Percentiles rank a stretch among this genome's conserved stretches.
These are phyloP conservation scores for Flueggea neowawraea DNA, from an alignment of 441 rosid species.

Conservation along the genomic window DNA sequence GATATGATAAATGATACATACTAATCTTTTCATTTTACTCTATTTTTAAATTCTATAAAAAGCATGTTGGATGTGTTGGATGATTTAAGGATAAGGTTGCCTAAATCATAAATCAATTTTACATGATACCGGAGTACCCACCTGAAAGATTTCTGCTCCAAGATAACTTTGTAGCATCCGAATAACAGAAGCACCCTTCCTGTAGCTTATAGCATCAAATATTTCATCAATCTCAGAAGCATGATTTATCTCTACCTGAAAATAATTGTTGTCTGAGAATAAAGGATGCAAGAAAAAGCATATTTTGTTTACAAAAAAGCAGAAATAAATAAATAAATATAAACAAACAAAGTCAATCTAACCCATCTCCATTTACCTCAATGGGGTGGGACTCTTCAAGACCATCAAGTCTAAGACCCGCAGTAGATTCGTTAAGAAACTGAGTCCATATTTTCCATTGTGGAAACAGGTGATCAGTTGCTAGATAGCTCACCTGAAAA, in stretches of 20 bases:
- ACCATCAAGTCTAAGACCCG: constrained; percentile 84
- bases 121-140: constrained; percentile 22
- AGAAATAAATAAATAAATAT: neutral
- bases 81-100: neutral
- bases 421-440: constrained; percentile 86
- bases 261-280: constrained; percentile 9
- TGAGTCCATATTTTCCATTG: constrained; percentile 99
- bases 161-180: constrained; percentile 96
- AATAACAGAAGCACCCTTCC: constrained; percentile 92
- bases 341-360: neutral
- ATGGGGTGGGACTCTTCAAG: constrained; percentile 98
- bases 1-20: too few relatives aligned
- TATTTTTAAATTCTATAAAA: too few relatives aligned
- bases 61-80: too few relatives aligned
- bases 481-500: constrained; percentile 93
- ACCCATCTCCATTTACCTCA: constrained; percentile 52
- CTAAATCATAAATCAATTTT: neutral
- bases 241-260: constrained; percentile 89
- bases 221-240: constrained; percentile 89
- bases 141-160: constrained; percentile 94
- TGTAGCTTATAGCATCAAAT: constrained; percentile 92
- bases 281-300: neutral
- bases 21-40: too few relatives aligned
- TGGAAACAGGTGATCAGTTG: constrained; percentile 85
- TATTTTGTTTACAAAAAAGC: constrained; percentile 1